Evolutionary conservation across 2,329 filamentous ascomycete genomes (phyloP), one percentile per base, ranked within the genome.

Genomic region (Venturia asperata): DNA sequence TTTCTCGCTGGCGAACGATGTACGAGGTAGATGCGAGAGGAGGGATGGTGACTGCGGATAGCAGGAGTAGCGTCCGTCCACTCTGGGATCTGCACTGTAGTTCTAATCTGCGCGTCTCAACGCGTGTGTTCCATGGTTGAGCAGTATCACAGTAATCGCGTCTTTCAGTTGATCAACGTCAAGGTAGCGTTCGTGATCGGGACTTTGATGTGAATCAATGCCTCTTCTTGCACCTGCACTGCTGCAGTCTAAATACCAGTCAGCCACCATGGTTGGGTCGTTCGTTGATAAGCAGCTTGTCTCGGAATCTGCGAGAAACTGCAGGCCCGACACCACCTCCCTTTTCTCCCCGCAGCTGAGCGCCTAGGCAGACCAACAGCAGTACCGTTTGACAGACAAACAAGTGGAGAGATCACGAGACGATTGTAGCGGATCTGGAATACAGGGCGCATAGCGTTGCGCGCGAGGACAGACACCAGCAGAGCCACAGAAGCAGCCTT

Each of bases 241-340:
- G n/a, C n/a, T n/a, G n/a, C n/a, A n/a, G n/a, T n/a, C n/a, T n/a
- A n/a, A n/a, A n/a, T 6, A 11, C 52, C 5, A 15, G 15, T 19
- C 52, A 37, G 17, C 52, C 52, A 39, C 27, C 30, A 58, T 58
- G 52, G 13, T 58, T 34, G 15, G 4, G 15, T 37, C 15, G 52
- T 58, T 37, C 30, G 52, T 58, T 58, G 37, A n/a, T 58, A 58
- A 58, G 52, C 52, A 58, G 52, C 30, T 15, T 37, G 52, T 58
- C 52, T 58, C 27, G n/a, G 27, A 37, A 37, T 34, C 27, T 58
- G 52, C 52, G 37, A 37, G 30, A 37, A 34, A 30, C 30, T 37
- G 47, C 47, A 52, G 47, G 47, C 27, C 47, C 47, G 9, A 19
- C 52, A 15, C 52, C 15, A 58, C 10, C 52, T 37, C 17, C 30